A percentile compares a stretch with the other conserved stretches of the same genome.
These are phyloP conservation scores for Pleurotus citrinopileatus DNA, from an alignment of 768 basidiomycete species.

Conservation along the genomic window DNA sequence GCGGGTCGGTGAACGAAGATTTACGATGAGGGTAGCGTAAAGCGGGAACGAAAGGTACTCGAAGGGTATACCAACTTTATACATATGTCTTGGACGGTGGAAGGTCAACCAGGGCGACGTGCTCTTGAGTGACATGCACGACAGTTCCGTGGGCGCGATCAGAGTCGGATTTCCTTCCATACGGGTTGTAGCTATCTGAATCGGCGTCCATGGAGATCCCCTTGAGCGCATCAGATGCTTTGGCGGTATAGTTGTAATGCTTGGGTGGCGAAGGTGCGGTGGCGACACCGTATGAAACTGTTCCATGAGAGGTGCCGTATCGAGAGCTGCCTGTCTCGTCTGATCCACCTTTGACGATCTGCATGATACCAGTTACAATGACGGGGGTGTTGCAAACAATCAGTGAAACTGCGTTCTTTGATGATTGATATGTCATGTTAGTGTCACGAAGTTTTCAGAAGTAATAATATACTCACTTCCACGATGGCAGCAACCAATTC, in stretches of 20 bases:
- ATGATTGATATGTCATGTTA: background rate
- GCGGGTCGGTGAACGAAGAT: too few relatives aligned
- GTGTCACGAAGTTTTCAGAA: background rate
- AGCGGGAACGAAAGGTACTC: too few relatives aligned
- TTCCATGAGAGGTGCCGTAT: background rate
- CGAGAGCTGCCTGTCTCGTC: background rate
- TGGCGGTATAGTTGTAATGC: background rate
- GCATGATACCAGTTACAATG: slow-evolving; percentile 24
- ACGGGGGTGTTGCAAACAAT: slow-evolving; percentile 39
- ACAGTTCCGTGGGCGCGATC: background rate
- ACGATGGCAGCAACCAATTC: slow-evolving; percentile 37
- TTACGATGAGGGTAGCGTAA: too few relatives aligned
- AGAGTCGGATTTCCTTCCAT: background rate
- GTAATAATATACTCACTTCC: slow-evolving; percentile 29
- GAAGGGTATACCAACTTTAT: too few relatives aligned
- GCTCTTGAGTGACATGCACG: background rate
- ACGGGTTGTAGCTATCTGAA: background rate
- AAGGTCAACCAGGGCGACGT: background rate
- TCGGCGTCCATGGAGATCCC: background rate
- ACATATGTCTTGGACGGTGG: background rate
- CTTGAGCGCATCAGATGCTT: slow-evolving; percentile 3
- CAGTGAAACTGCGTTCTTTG: slow-evolving; percentile 31
- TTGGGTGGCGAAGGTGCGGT: background rate
- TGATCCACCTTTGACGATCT: background rate
- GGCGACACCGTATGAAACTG: background rate